Evolutionary conservation across 177 flowering plant genomes (phyloP).

Genomic region (Vitis hybrid): DNA sequence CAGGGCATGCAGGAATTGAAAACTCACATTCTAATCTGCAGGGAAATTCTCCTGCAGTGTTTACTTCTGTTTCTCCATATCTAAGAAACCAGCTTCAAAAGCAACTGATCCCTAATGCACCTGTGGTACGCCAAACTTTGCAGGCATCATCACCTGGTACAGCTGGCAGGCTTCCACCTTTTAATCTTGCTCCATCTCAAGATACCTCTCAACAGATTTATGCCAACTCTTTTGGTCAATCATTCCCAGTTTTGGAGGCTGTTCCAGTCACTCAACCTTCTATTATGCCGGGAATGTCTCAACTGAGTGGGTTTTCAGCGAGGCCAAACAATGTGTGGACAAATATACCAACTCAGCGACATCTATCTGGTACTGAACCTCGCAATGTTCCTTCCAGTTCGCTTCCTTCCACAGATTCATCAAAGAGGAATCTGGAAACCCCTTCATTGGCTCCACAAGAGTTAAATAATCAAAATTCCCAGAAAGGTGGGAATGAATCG

Average conservation of each 20-base stretch:
- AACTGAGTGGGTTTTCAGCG: slow-evolving; percentile 21
- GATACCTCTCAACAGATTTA: slow-evolving; percentile 18
- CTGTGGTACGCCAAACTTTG: slow-evolving; percentile 18
- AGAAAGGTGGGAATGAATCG: slow-evolving; percentile 14
- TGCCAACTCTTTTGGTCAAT: slow-evolving; percentile 18
- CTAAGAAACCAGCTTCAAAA: slow-evolving; percentile 25
- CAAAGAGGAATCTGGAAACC: slow-evolving; percentile 18
- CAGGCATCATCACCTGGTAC: slow-evolving; percentile 12
- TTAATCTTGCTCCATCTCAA: slow-evolving; percentile 18
- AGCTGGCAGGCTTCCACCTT: slow-evolving; percentile 16
- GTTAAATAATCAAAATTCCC: slow-evolving; percentile 7
- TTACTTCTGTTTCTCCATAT: slow-evolving; percentile 16
- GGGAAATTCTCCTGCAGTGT: slow-evolving; percentile 17
- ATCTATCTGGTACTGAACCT: slow-evolving; percentile 13
- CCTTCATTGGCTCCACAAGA: slow-evolving; percentile 10
- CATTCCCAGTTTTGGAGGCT: slow-evolving; percentile 25
- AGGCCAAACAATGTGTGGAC: slow-evolving; percentile 22
- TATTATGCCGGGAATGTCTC: slow-evolving; percentile 15
- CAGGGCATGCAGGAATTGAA: slow-evolving; percentile 10
- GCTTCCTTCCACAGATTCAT: slow-evolving; percentile 12
- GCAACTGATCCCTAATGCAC: slow-evolving; percentile 17
- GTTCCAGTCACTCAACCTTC: slow-evolving; percentile 22
- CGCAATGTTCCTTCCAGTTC: slow-evolving; percentile 10
- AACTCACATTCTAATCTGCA: slow-evolving; percentile 19
- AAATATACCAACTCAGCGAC: slow-evolving; percentile 17